phyloP scores from a whole-genome alignment of 805 yeast genomes.

The Nakazawaea siamensis region DNA sequence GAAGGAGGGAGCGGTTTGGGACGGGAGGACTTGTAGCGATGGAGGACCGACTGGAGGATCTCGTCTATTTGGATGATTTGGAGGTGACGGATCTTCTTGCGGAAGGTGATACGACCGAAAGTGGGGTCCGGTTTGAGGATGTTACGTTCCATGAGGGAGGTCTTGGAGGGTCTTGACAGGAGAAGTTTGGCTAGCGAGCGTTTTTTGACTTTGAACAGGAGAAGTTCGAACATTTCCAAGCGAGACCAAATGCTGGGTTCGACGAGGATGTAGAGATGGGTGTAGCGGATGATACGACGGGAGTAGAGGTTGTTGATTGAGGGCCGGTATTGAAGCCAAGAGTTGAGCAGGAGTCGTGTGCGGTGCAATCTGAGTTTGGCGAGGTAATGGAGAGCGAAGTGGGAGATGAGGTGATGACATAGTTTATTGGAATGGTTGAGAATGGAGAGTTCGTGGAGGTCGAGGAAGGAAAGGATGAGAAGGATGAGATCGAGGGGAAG shows the following conservation, averaged over 20 bases:
- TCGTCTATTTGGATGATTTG: no score
- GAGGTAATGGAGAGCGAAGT: background rate
- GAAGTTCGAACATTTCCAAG: conserved; percentile 4
- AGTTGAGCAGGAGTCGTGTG: background rate
- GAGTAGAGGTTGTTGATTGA: conserved; percentile 5
- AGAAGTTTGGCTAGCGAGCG: conserved; percentile 1
- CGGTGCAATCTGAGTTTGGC: background rate
- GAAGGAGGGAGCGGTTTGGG: no score
- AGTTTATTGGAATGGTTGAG: background rate
- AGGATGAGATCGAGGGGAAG: no score
- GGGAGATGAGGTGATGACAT: background rate
- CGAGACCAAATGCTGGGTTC: conserved; percentile 4
- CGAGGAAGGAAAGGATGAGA: no score
- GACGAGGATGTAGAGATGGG: conserved; percentile 2
- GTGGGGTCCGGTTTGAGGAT: no score
- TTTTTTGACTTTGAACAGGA: conserved; percentile 4
- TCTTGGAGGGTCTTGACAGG: conserved; percentile 3
- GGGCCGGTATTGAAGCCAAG: conserved; percentile 2
- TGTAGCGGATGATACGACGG: no score
- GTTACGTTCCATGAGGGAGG: conserved; percentile 5
- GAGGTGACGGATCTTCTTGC: no score
- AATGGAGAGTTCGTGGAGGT: conserved; percentile 5
- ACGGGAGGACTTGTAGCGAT: no score
- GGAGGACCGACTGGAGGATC: no score
- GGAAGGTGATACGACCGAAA: no score